These are phyloP conservation scores for Neoascochyta sp. DNA, from an alignment of 2,329 filamentous ascomycete species.

Conservation along the genomic window DNA sequence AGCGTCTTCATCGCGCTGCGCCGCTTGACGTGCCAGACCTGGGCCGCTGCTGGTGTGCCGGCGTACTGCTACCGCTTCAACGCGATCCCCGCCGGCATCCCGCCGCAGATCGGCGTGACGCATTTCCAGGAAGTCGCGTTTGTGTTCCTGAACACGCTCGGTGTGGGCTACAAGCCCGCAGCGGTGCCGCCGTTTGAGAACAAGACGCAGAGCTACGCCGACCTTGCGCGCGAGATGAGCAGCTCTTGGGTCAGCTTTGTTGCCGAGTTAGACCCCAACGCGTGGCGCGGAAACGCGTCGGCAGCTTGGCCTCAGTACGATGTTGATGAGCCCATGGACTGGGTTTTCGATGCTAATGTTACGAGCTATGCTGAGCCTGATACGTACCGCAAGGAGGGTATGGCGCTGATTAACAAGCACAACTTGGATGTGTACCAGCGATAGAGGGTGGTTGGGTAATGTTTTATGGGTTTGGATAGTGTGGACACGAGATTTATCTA, in stretches of 20 bases:
- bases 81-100: conserved; percentile 47
- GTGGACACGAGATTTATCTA: too few relatives aligned
- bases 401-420: conserved; percentile 41
- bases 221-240: conserved; percentile 44
- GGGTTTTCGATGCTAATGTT: conserved; percentile 48
- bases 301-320: conserved; percentile 43
- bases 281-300: conserved; percentile 15
- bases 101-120: conserved; percentile 44
- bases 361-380: conserved; percentile 42
- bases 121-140: conserved; percentile 55
- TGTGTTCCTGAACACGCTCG: conserved; percentile 46
- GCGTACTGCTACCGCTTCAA: conserved; percentile 64
- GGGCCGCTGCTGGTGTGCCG: conserved; percentile 47
- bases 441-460: conserved; percentile 2
- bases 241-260: conserved; percentile 47
- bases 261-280: conserved; percentile 34
- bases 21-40: conserved; percentile 51
- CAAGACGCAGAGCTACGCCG: conserved; percentile 36
- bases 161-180: conserved; percentile 41
- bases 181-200: conserved; percentile 33
- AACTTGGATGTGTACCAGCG: conserved; percentile 8
- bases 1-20: conserved; percentile 54
- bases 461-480: too few relatives aligned
- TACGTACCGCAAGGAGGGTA: conserved; percentile 45
- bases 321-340: conserved; percentile 35